Percentiles rank a stretch among this genome's conserved stretches.
These are phyloP conservation scores for Drechslera avenae DNA, from an alignment of 2,329 filamentous ascomycete species.

Conservation along the genomic window DNA sequence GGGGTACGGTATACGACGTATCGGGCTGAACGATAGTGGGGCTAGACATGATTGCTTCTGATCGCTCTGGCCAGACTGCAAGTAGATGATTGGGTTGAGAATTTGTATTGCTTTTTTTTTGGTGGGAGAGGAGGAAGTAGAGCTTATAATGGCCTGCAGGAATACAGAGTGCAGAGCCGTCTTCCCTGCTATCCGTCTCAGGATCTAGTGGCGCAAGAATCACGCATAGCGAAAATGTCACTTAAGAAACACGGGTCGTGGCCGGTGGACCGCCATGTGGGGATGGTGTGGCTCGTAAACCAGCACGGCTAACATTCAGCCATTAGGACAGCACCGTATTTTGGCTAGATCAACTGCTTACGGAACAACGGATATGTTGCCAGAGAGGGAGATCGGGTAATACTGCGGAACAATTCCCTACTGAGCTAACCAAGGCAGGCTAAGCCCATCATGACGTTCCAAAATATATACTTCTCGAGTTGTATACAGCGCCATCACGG, in stretches of 20 bases:
- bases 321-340: neutral
- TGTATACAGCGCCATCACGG: too few species aligned
- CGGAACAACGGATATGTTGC: neutral
- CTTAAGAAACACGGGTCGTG: neutral
- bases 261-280: constrained; percentile 6
- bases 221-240: constrained; percentile 7
- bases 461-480: neutral
- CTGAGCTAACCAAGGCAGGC: neutral
- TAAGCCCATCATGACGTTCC: neutral
- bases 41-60: constrained; percentile 9
- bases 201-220: neutral
- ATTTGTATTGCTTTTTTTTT: neutral
- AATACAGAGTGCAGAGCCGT: neutral
- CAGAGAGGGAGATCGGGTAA: neutral
- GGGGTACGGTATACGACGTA: constrained; percentile 48
- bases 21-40: constrained; percentile 15
- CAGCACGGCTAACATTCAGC: constrained; percentile 2
- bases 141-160: neutral
- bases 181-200: neutral
- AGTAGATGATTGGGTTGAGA: neutral
- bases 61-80: neutral
- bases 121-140: neutral
- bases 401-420: neutral
- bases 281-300: constrained; percentile 3
- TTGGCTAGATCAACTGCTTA: neutral